phyloP scores from a whole-genome alignment of 805 yeast species.

The Spathaspora girioi region DNA sequence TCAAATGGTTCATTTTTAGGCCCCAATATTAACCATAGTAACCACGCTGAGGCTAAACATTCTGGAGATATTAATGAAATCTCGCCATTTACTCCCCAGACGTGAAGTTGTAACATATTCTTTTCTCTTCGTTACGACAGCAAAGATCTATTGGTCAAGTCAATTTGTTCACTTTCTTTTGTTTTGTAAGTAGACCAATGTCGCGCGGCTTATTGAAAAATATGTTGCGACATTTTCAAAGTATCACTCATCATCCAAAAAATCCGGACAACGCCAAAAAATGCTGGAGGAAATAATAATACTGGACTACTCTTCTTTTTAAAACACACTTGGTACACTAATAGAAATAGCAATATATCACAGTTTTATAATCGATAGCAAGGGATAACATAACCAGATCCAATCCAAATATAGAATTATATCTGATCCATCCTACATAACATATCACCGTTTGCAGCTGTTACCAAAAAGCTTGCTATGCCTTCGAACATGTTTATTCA shows the following conservation, averaged over 20 bases:
- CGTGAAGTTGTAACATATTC: conserved; percentile 36
- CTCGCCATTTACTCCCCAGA: conserved; percentile 47
- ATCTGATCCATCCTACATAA: background rate
- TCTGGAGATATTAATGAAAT: conserved; percentile 51
- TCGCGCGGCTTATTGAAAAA: background rate
- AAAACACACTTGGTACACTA: background rate
- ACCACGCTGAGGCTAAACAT: conserved; percentile 46
- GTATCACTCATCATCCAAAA: background rate
- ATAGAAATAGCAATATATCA: background rate
- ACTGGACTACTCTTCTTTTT: background rate
- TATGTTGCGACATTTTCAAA: background rate
- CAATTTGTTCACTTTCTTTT: background rate
- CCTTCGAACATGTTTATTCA: conserved; percentile 9
- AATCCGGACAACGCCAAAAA: background rate
- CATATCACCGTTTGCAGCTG: background rate
- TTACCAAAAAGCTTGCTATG: background rate
- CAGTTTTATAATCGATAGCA: background rate
- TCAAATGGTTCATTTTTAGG: conserved; percentile 13
- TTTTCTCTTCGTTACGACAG: background rate
- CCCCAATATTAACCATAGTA: conserved; percentile 22
- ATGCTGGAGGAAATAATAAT: background rate
- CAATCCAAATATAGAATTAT: too few species aligned
- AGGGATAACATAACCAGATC: too few species aligned
- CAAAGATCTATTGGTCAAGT: too few species aligned
- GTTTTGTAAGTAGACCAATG: background rate